These are phyloP conservation scores for Pleurotus pulmonarius DNA, from an alignment of 768 basidiomycete genomes.

Conservation along the genomic window DNA sequence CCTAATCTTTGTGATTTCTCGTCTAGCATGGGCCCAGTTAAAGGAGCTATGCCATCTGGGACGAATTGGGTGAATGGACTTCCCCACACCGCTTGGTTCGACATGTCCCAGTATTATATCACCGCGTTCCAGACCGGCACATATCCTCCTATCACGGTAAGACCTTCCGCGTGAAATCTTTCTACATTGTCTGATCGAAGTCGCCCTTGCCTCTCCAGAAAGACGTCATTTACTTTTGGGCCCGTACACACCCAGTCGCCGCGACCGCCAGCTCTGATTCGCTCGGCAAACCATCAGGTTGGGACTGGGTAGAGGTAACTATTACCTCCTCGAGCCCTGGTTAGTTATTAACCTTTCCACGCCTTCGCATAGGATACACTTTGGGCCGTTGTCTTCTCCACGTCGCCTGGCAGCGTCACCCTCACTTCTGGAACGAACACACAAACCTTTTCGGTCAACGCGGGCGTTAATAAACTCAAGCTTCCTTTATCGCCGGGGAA, in stretches of 20 bases:
- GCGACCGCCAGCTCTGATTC: conserved; percentile 41
- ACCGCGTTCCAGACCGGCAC: conserved; percentile 63
- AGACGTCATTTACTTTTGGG: conserved; percentile 54
- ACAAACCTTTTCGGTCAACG: conserved; percentile 31
- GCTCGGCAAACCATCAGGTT: conserved; percentile 44
- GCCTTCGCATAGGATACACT: conserved; percentile 44
- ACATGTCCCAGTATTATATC: conserved; percentile 64
- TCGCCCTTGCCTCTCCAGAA: conserved; percentile 21
- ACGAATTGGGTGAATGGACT: conserved; percentile 40
- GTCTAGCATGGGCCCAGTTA: conserved; percentile 53
- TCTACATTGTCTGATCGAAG: not conserved
- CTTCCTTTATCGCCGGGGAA: conserved; percentile 51
- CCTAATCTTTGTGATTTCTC: not conserved
- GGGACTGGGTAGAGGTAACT: conserved; percentile 50
- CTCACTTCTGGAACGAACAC: conserved; percentile 40
- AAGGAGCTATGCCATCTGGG: conserved; percentile 40
- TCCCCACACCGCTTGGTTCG: conserved; percentile 53
- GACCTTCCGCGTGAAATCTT: conserved; percentile 17
- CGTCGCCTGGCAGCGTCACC: conserved; percentile 46
- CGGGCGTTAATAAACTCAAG: conserved; percentile 62
- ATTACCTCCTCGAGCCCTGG: no score
- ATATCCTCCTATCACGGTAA: conserved; percentile 53
- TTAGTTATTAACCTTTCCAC: no score
- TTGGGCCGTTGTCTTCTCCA: conserved; percentile 64
- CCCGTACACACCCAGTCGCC: conserved; percentile 57